Evolutionary conservation across 2,329 filamentous ascomycete species (phyloP).

Genomic region (Neofusicoccum parvum): DNA sequence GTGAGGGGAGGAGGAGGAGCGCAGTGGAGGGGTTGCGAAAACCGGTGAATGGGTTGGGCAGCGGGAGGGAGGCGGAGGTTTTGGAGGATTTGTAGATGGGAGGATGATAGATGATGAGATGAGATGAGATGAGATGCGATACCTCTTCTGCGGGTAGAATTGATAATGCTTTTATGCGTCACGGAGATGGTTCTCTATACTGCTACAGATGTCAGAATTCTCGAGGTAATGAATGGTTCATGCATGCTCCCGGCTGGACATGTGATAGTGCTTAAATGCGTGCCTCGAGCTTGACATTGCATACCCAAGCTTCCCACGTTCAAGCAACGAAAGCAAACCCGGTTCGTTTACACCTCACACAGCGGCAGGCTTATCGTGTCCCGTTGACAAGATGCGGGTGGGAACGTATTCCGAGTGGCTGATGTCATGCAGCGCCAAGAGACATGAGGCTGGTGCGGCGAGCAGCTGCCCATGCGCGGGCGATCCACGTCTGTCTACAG

Average conservation of each 20-base stretch:
- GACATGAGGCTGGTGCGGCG: background rate
- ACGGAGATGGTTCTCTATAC: too few relatives aligned
- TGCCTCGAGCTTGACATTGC: too few relatives aligned
- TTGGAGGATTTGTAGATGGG: conserved; percentile 11
- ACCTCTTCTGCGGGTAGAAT: background rate
- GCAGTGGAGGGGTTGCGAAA: conserved; percentile 1
- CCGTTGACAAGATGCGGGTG: too few relatives aligned
- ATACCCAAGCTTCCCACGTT: too few relatives aligned
- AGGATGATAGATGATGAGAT: background rate
- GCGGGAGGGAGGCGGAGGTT: background rate
- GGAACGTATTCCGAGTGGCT: background rate
- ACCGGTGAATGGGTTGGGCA: background rate
- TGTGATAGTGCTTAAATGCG: too few relatives aligned
- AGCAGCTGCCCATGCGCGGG: background rate
- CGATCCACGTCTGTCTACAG: conserved; percentile 16
- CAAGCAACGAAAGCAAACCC: too few relatives aligned
- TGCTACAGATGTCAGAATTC: too few relatives aligned
- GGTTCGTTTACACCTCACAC: too few relatives aligned
- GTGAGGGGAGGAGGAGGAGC: conserved; percentile 4
- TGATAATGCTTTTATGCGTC: background rate
- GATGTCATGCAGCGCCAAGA: conserved; percentile 7
- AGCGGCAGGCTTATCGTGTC: too few relatives aligned
- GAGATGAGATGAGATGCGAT: background rate
- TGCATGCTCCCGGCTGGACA: too few relatives aligned
- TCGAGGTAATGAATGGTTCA: too few relatives aligned